Percentiles rank a stretch among this genome's conserved stretches.
Conservation (phyloP, 345 rosid species). For the Citrus unshiu region DNA sequence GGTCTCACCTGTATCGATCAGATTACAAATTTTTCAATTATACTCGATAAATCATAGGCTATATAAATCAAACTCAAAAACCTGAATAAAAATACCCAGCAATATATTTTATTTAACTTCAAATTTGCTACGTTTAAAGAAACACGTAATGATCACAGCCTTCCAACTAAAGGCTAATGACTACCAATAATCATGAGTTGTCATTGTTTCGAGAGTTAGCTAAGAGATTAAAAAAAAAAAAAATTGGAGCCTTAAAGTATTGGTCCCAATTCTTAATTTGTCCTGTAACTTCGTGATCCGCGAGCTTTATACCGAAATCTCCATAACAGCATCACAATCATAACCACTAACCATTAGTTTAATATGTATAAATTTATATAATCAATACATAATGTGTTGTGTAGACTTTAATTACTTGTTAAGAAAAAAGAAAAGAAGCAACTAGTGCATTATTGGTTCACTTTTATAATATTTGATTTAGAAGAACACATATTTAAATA, state of each 20-base stretch:
- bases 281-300: background rate
- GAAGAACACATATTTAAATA: background rate
- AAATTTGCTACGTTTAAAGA: background rate
- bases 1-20: too few relatives aligned
- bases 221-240: background rate
- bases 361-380: background rate
- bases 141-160: background rate
- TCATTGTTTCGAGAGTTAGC: background rate
- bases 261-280: background rate
- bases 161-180: background rate
- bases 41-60: too few relatives aligned
- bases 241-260: background rate
- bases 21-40: too few relatives aligned
- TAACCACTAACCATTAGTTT: conserved; percentile 3
- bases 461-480: background rate
- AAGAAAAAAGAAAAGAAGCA: background rate
- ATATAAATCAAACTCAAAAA: too few relatives aligned
- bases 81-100: too few relatives aligned
- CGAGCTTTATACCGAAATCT: conserved; percentile 4
- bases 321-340: background rate
- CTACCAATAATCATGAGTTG: background rate
- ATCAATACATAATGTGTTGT: too few relatives aligned
- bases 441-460: background rate
- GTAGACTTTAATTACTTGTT: background rate
- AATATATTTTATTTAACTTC: background rate